phyloP scores from a whole-genome alignment of 441 rosid genomes.

The Monsonia emarginata region DNA sequence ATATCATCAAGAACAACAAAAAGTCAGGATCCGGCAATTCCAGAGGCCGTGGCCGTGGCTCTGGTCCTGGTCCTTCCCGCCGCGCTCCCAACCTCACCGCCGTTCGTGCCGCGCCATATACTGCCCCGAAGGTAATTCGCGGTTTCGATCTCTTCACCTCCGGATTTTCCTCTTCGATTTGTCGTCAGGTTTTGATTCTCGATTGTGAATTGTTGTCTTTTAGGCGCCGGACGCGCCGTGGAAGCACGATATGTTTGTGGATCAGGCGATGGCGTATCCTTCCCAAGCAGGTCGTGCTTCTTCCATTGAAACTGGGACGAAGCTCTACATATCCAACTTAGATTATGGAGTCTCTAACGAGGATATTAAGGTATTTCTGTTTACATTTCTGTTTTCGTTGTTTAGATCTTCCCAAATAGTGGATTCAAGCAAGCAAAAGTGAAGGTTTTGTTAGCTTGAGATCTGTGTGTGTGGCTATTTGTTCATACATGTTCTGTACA shows the following conservation, averaged over 20 bases:
- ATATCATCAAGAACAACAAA: conserved; percentile 66
- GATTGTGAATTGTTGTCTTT: conserved; percentile 18
- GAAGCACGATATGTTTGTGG: conserved; percentile 76
- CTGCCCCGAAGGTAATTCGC: conserved; percentile 37
- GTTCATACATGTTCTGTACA: background rate
- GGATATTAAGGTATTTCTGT: conserved; percentile 55
- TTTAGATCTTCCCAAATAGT: background rate
- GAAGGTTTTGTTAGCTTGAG: background rate
- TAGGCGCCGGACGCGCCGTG: conserved; percentile 81
- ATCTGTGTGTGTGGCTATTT: background rate
- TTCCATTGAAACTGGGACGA: conserved; percentile 78
- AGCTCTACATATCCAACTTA: conserved; percentile 79
- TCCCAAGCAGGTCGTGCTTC: conserved; percentile 43
- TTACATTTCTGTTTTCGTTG: background rate
- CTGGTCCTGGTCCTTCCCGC: conserved; percentile 70
- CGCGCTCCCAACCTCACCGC: conserved; percentile 50
- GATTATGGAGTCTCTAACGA: conserved; percentile 88
- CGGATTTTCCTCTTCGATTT: conserved; percentile 17
- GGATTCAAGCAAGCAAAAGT: background rate
- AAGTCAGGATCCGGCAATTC: conserved; percentile 48
- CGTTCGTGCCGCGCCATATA: conserved; percentile 56
- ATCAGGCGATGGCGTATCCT: conserved; percentile 32
- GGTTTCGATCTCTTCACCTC: conserved; percentile 1
- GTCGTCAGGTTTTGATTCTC: conserved; percentile 13
- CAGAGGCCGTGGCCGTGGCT: conserved; percentile 52